Conservation (phyloP, 1,284 basidiomycete genomes). For the Heliocybe sulcata region DNA sequence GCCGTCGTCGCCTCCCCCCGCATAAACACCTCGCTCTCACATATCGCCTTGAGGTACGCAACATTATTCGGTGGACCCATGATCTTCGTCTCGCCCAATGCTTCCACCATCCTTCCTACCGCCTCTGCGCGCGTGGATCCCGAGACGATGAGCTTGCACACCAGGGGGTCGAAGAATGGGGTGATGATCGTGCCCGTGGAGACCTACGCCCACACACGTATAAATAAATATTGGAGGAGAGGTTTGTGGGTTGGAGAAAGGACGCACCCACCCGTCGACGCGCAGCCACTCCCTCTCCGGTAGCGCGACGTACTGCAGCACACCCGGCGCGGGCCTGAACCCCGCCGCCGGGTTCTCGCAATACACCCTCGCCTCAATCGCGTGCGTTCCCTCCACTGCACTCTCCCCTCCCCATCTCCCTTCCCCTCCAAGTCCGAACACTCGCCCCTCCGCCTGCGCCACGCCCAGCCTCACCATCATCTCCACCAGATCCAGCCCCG, state of each 20-base stretch:
- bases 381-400: conserved; percentile 22
- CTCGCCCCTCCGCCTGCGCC: conserved; percentile 19
- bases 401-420: conserved; percentile 24
- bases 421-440: conserved; percentile 15
- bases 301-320: conserved; percentile 50
- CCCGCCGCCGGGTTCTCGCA: conserved; percentile 55
- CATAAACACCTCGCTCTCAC: conserved; percentile 31
- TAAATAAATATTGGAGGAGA: no score
- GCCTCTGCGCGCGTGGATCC: conserved; percentile 34
- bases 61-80: conserved; percentile 51
- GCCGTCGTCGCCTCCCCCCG: conserved; percentile 45
- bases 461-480: conserved; percentile 58
- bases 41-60: conserved; percentile 41
- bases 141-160: conserved; percentile 46
- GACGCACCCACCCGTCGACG: conserved; percentile 47
- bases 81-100: conserved; percentile 30
- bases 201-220: no score
- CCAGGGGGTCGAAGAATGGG: conserved; percentile 50
- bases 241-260: no score
- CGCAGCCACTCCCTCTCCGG: conserved; percentile 36
- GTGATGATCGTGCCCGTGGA: conserved; percentile 44
- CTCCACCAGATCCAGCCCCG: conserved; percentile 56
- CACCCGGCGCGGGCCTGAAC: conserved; percentile 57
- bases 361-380: conserved; percentile 63
- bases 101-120: conserved; percentile 27